phyloP scores from a whole-genome alignment of 345 rosid genomes.

The Microthlaspi erraticum region DNA sequence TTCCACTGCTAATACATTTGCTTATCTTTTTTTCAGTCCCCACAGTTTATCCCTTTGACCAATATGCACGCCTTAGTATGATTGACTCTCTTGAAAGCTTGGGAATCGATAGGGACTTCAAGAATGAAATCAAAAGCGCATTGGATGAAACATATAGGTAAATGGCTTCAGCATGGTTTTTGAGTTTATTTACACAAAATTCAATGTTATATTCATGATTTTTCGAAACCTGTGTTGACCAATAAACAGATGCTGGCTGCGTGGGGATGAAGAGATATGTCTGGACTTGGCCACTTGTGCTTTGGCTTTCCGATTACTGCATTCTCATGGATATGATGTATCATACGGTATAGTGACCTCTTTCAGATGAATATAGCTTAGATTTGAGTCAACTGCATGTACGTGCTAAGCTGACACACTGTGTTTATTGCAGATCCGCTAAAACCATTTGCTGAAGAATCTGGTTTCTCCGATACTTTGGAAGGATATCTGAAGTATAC shows the following conservation, averaged over 20 bases:
- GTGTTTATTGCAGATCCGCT: conserved; percentile 58
- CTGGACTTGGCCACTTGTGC: conserved; percentile 65
- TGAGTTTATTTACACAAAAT: background rate
- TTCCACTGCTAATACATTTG: conserved; percentile 22
- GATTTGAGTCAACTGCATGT: background rate
- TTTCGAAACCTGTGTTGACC: conserved; percentile 33
- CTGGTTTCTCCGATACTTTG: conserved; percentile 54
- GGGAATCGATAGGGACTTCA: conserved; percentile 72
- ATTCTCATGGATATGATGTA: conserved; percentile 69
- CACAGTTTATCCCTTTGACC: conserved; percentile 65
- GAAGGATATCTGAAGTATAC: conserved; percentile 64
- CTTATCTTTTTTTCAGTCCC: conserved; percentile 65
- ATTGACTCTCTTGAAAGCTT: conserved; percentile 68
- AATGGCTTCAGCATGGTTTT: background rate
- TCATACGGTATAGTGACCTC: conserved; percentile 59
- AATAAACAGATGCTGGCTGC: conserved; percentile 71
- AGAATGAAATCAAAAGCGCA: conserved; percentile 54
- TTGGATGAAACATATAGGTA: conserved; percentile 78
- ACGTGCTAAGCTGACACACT: conserved; percentile 7
- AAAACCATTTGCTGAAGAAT: conserved; percentile 57
- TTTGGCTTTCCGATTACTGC: conserved; percentile 77
- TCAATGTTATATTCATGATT: background rate
- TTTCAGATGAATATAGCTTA: conserved; percentile 20
- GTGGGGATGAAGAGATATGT: conserved; percentile 68
- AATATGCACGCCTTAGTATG: conserved; percentile 60